phyloP scores from a whole-genome alignment of 1,139 yeast genomes.

The Sugiyamaella sp. region DNA sequence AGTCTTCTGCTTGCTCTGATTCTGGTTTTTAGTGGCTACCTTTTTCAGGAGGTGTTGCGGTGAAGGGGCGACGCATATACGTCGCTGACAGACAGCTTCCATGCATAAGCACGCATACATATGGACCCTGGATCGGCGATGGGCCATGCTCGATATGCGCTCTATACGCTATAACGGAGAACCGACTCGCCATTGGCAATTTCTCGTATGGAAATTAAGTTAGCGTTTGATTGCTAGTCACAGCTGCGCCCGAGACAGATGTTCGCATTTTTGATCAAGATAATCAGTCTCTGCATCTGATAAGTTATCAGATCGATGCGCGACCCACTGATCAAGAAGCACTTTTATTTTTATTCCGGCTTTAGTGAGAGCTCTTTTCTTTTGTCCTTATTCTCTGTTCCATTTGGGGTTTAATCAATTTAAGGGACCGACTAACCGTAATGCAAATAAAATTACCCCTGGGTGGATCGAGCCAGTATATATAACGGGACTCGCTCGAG shows the following conservation, averaged over 20 bases:
- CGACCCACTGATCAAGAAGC: no score
- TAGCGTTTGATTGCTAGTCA: background rate
- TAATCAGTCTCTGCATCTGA: background rate
- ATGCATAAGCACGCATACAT: no score
- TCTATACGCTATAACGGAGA: no score
- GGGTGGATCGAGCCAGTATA: background rate
- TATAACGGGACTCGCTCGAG: slow-evolving; percentile 2
- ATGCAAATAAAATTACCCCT: background rate
- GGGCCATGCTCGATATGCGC: no score
- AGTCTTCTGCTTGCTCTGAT: no score
- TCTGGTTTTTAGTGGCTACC: no score
- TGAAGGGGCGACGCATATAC: no score
- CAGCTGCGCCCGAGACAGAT: no score
- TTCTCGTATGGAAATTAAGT: background rate
- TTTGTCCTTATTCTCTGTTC: background rate
- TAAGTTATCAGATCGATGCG: background rate
- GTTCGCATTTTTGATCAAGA: background rate
- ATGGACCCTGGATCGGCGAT: no score
- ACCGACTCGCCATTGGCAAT: background rate
- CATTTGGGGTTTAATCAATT: background rate
- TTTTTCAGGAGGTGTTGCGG: no score
- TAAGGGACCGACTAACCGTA: background rate
- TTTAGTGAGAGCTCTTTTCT: no score
- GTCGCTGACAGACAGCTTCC: no score
- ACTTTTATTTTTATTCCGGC: background rate